phyloP scores from a whole-genome alignment of 2,329 filamentous ascomycete species.

The Botrytis galanthina region DNA sequence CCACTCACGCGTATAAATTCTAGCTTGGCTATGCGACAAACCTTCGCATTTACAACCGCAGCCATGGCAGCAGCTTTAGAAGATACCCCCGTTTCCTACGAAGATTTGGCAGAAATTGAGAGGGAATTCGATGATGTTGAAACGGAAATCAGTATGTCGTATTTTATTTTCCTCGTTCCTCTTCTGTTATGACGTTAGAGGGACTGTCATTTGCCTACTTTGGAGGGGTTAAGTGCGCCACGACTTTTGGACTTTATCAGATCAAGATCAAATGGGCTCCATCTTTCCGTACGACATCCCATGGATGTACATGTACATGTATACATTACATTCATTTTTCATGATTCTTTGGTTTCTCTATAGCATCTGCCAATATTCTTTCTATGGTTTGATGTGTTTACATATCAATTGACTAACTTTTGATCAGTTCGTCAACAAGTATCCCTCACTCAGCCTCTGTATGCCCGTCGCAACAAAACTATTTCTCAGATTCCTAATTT shows the following conservation, averaged over 20 bases:
- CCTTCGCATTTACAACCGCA: conserved; percentile 34
- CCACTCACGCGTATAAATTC: not conserved
- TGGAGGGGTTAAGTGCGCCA: conserved; percentile 18
- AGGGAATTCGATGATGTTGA: conserved; percentile 82
- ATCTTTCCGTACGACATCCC: not conserved
- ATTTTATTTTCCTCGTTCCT: conserved; percentile 39
- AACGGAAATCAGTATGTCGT: conserved; percentile 66
- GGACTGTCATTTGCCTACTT: not conserved
- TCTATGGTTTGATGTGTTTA: not conserved
- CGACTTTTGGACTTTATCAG: not conserved
- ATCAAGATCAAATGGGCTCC: conserved; percentile 17
- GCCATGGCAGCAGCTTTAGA: conserved; percentile 41
- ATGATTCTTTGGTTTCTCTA: not conserved
- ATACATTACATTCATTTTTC: not conserved
- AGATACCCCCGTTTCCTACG: conserved; percentile 58
- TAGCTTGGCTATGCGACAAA: conserved; percentile 30
- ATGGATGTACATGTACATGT: not conserved
- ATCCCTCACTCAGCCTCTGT: conserved; percentile 66
- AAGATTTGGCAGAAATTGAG: conserved; percentile 77
- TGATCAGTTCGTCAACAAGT: conserved; percentile 68
- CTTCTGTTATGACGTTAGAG: not conserved
- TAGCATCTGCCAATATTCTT: not conserved
- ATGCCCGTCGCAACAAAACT: conserved; percentile 70
- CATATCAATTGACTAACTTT: not conserved
- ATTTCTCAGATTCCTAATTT: conserved; percentile 78